A percentile compares a stretch with the other conserved stretches of the same genome.
Conservation (phyloP, 2,329 filamentous ascomycete species). For the Colletotrichum sansevieriae region DNA sequence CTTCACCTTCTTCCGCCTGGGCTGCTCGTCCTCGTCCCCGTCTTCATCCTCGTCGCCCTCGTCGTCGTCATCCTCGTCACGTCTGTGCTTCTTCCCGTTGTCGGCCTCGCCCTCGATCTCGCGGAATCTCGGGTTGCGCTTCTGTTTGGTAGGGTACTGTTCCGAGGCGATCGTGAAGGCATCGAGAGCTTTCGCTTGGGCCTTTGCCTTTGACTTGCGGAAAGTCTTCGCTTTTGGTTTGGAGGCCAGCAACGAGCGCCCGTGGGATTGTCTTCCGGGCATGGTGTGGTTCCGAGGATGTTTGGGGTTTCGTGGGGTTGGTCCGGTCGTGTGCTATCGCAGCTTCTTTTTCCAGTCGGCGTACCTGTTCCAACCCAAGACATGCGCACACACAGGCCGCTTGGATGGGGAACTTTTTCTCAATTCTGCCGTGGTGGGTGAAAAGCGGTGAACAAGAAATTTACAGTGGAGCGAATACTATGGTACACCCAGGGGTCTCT, state of each 20-base stretch:
- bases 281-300: constrained; percentile 51
- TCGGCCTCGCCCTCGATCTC: constrained; percentile 61
- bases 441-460: constrained; percentile 41
- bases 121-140: constrained; percentile 63
- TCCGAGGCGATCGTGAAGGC: constrained; percentile 70
- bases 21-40: constrained; percentile 64
- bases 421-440: constrained; percentile 42
- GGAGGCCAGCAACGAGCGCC: constrained; percentile 61
- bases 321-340: neutral
- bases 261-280: constrained; percentile 71
- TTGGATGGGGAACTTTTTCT: constrained; percentile 32
- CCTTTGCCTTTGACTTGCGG: constrained; percentile 62
- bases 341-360: neutral
- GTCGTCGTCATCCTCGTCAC: constrained; percentile 44
- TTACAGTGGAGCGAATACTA: constrained; percentile 38
- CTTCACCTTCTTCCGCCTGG: constrained; percentile 57
- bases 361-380: neutral
- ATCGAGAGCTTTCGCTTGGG: constrained; percentile 65
- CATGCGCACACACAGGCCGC: neutral
- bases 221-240: constrained; percentile 50
- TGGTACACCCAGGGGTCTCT: neutral
- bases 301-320: neutral
- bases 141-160: constrained; percentile 62
- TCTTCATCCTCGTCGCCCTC: constrained; percentile 53
- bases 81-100: constrained; percentile 40